Base-by-base conservation (phyloP, 1,284 basidiomycete genomes). In the Acaromyces ingoldii region DNA sequence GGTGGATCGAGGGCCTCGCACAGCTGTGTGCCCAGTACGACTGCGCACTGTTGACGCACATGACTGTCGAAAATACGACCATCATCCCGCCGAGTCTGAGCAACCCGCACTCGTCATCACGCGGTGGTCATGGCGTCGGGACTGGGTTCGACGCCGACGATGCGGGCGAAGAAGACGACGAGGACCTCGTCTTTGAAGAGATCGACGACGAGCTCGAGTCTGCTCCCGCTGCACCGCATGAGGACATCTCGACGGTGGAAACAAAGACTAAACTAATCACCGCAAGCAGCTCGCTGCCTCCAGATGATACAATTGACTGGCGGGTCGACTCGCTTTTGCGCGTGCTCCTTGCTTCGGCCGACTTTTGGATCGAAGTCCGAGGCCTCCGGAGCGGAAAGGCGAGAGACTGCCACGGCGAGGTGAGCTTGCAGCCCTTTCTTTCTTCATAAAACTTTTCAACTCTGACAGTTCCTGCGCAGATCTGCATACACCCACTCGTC, bases 71-170 rank as follows among this genome's bases (percentile, higher is more conserved):
- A 13, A 45, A 25, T 30, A 22, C 42, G 13, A n/a, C 42, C 2
- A 45, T 45, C 4, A 28, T 26, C n/a, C 25, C 42, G 2, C 42
- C 42, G 3, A 30, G n/a, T 21, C 26, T 31, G 19, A 11, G 34
- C 19, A 22, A 17, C 15, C 42, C 17, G 15, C 21, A 17, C 15
- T 31, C 17, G 15, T n/a, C 42, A 15, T n/a, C 42, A 45, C 13
- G 42, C 30, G 42, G 42, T 22, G 42, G 42, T 4, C 37, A 47
- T 17, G 45, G 45, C 22, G 45, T 36, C 7, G 45, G 45, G 11
- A 36, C 28, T 15, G 45, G 45, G 9, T 47, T 47, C 28, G 45
- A 47, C 29, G 45, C 45, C 4, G 45, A 47, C 25, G 45, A 47
- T 36, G 45, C 45, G 9, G 45, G 45, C 11, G 45, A 47, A 36